Conservation (phyloP, 371 early-diverging fungal species). For the Syncephalastrum monosporum region DNA sequence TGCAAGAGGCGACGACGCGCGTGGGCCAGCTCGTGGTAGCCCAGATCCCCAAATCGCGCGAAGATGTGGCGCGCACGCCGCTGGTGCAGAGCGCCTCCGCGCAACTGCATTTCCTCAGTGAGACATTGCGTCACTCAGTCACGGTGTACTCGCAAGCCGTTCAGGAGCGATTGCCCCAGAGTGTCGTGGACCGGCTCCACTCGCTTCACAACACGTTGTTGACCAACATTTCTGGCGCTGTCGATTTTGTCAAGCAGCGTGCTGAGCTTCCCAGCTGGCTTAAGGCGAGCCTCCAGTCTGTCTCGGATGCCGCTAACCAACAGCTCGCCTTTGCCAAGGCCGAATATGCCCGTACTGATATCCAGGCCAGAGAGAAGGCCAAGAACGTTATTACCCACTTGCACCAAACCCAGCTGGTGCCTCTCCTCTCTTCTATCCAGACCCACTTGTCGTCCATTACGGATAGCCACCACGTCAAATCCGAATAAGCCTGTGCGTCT, state of each 20-base stretch:
- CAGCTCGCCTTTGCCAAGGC: constrained; percentile 40
- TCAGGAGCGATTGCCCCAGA: constrained; percentile 25
- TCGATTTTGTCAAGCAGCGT: constrained; percentile 45
- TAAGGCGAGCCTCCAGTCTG: constrained; percentile 40
- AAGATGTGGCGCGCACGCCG: constrained; percentile 16
- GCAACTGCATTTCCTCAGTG: constrained; percentile 26
- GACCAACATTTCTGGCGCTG: constrained; percentile 25
- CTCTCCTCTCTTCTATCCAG: constrained; percentile 48
- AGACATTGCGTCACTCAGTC: constrained; percentile 17
- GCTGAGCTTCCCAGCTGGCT: constrained; percentile 48
- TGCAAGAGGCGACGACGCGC: constrained; percentile 29
- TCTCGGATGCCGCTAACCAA: constrained; percentile 40
- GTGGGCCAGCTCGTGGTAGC: constrained; percentile 27
- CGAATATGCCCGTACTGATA: constrained; percentile 48
- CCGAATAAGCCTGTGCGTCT: constrained; percentile 13
- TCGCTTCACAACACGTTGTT: constrained; percentile 16
- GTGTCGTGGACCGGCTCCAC: constrained; percentile 25
- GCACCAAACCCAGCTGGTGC: constrained; percentile 50
- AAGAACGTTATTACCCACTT: constrained; percentile 43
- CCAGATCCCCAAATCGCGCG: constrained; percentile 33
- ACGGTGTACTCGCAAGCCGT: constrained; percentile 27
- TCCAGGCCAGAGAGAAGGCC: constrained; percentile 49
- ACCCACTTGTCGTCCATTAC: constrained; percentile 31
- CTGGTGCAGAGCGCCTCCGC: constrained; percentile 16
- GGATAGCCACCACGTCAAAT: constrained; percentile 27